Conservation (phyloP, 108 stramenopile species). For the Conticribra weissflogii region DNA sequence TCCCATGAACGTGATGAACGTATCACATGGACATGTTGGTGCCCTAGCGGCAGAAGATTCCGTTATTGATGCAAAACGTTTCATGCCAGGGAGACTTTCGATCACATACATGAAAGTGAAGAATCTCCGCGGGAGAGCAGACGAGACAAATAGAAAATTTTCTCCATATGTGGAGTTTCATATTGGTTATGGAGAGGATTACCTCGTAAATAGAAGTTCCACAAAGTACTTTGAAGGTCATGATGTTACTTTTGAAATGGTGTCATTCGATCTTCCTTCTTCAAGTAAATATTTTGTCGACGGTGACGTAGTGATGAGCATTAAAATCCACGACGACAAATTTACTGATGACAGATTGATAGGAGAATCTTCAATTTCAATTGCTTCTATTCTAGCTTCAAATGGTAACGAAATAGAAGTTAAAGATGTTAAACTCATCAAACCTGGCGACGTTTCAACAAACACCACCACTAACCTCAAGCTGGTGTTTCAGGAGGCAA, state of each 20-base stretch:
- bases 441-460: constrained; percentile 26
- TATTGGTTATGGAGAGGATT: constrained; percentile 17
- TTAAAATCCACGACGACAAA: constrained; percentile 58
- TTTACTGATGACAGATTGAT: constrained; percentile 23
- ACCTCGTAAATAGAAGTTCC: constrained; percentile 12
- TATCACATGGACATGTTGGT: too few species aligned
- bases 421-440: constrained; percentile 18
- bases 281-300: constrained; percentile 48
- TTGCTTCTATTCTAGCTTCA: constrained; percentile 29
- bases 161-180: constrained; percentile 46
- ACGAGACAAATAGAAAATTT: constrained; percentile 13
- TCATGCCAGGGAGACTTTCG: constrained; percentile 28
- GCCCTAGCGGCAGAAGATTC: too few species aligned
- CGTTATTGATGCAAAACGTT: not conserved
- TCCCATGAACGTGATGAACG: too few species aligned
- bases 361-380: constrained; percentile 18
- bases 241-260: constrained; percentile 58
- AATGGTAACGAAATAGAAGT: not conserved
- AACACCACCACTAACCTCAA: constrained; percentile 40
- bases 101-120: constrained; percentile 35
- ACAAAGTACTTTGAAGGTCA: constrained; percentile 44
- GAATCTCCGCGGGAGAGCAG: constrained; percentile 25
- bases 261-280: constrained; percentile 60
- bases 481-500: constrained; percentile 61
- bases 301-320: constrained; percentile 49